Percentiles rank a stretch among this genome's conserved stretches.
These are phyloP conservation scores for Xylariales sp. DNA, from an alignment of 2,329 filamentous ascomycete genomes.

Conservation along the genomic window DNA sequence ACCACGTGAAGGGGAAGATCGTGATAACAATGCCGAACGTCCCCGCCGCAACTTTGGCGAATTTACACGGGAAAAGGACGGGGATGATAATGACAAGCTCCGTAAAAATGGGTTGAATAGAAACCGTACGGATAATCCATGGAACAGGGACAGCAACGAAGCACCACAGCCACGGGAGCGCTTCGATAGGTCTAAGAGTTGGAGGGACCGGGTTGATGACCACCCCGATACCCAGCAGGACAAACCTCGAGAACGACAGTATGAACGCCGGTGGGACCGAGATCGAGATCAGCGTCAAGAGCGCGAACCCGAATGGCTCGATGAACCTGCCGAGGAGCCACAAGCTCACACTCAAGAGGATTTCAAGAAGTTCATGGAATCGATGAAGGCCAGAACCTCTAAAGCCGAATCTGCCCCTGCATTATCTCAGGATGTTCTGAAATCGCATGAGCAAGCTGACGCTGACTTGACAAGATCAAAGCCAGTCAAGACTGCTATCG, in stretches of 20 bases:
- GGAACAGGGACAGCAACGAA: constrained; percentile 72
- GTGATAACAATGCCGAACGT: constrained; percentile 66
- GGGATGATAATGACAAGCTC: constrained; percentile 64
- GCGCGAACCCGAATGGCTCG: constrained; percentile 92
- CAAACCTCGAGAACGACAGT: constrained; percentile 68
- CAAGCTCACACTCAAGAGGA: constrained; percentile 86
- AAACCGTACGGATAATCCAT: constrained; percentile 76
- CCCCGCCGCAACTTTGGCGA: constrained; percentile 63
- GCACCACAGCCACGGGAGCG: constrained; percentile 59
- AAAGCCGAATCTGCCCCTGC: constrained; percentile 53
- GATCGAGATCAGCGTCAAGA: constrained; percentile 70
- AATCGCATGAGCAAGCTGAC: constrained; percentile 55
- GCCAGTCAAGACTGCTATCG: constrained; percentile 70
- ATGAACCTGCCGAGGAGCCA: constrained; percentile 76
- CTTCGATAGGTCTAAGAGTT: constrained; percentile 69
- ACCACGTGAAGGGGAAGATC: constrained; percentile 57
- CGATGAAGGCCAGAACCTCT: constrained; percentile 75
- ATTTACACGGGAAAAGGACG: constrained; percentile 59
- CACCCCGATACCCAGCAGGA: constrained; percentile 53
- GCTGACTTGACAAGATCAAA: constrained; percentile 66
- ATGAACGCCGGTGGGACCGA: constrained; percentile 66
- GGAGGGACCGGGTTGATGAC: constrained; percentile 65
- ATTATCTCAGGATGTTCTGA: constrained; percentile 50
- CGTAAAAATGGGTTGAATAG: constrained; percentile 74
- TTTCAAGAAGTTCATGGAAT: constrained; percentile 93